Evolutionary conservation across 352 stramenopile genomes (phyloP), one percentile per base, ranked within the genome.

Genomic region (Halophytophthora polymorphica): DNA sequence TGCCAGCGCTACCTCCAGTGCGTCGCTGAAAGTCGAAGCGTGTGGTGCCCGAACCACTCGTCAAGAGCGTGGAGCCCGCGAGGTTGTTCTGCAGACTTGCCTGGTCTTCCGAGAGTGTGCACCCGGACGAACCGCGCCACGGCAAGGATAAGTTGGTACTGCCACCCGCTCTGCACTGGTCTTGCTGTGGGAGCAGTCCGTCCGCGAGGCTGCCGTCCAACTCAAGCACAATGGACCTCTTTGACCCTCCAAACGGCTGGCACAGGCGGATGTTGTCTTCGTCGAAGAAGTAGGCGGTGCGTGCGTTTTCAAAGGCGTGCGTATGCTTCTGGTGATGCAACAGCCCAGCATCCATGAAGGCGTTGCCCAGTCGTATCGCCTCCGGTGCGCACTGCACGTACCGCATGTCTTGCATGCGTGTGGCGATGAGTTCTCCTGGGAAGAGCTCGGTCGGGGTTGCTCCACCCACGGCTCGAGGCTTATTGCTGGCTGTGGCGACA

Each of bases 251-350:
- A 6, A 62, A 33, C 7, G 63, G 64, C 41, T 75, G 64, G 37
- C 56, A 66, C 28, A 73, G 40, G 34, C 31, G 45, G 40, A 78
- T 69, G 28, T 61, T 64, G 15, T 69, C 58, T 18, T 71, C 64
- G 19, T 81, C 70, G 22, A 83, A 72, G 41, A 73, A 83, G 33
- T 66, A 79, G 34, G 59, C 61, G 13, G 56, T 33, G 2, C 45
- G 29, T 13, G 46, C 48, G 34, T 60, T 70, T 50, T 77, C 68
- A 37, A 77, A 78, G 7, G 54, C 33, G 15, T 42, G 54, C 1
- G 61, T 34, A 43, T 86, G 74, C 44, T 72, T 77, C 6, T 49
- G 45, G 53, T 86, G 66, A 38, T 86, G 74, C 38, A 86, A 40
- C 5, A 73, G 50, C 0, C 72, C 69, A 13, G 73, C 64, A 35